Base-by-base conservation (phyloP, 768 basidiomycete species). In the Naganishia antarctica region DNA sequence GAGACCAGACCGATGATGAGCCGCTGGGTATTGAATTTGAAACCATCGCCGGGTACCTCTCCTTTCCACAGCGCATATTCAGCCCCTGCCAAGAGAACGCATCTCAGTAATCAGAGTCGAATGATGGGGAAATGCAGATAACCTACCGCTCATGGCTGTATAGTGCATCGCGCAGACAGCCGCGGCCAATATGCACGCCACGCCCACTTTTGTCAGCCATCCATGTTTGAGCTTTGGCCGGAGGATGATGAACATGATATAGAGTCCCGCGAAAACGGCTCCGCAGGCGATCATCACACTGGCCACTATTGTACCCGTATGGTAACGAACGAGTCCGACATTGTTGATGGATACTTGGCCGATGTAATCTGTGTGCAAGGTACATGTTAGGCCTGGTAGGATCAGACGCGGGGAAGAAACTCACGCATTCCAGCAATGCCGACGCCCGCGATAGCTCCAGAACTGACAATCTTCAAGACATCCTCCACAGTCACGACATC, bases 241-340 rank as follows among this genome's bases (percentile, higher is more conserved):
- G 26, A 79, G 69, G 70, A 79, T 74, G 69, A 79, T 70, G 70
- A 79, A 79, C 74, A 79, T 73, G 70, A 77, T 75, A 66, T 78
- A 79, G 2, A 79, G 71, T 4, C 72, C 78, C 28, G 71, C 67
- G 62, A 71, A 61, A 31, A 78, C 75, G 1, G 78, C 76, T 18
- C 67, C 70, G 61, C 70, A 73, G 26, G 78, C 78, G 60, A 79
- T 77, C 41, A 79, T 64, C 49, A 79, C 71, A 13, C 74, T 75
- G 8, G 70, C 73, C 21, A 78, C 70, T 40, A 79, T 73, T 43
- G 70, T 72, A 12, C 60, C 64, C 0, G 69, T 63, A 4, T 66
- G 64, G 63, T 79, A 79, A 11, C 68, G 69, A 41, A 78, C 71
- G 49, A 75, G 72, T 0, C 76, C 76, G 32, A 79, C 71, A 15